Evolutionary conservation across 2,329 filamentous ascomycete genomes (phyloP).

Genomic region (Microsporum canis): DNA sequence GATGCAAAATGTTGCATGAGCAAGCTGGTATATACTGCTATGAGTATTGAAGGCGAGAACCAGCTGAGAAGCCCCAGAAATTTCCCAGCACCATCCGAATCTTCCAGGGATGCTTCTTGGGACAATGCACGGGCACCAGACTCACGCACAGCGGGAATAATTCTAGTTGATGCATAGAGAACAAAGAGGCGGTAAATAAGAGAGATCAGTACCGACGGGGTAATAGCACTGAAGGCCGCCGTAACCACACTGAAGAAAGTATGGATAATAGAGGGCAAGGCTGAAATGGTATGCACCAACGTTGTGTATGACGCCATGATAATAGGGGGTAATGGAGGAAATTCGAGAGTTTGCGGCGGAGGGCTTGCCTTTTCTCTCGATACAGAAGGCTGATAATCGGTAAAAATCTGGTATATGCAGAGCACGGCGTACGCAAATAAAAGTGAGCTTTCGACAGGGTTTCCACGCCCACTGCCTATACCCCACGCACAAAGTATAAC

Average conservation of each 20-base stretch:
- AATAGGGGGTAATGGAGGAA: conserved; percentile 90
- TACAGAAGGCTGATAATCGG: conserved; percentile 79
- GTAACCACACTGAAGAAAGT: conserved; percentile 77
- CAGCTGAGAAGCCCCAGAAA: conserved; percentile 76
- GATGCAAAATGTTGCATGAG: conserved; percentile 91
- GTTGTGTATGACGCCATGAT: conserved; percentile 98
- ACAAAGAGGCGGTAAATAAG: conserved; percentile 88
- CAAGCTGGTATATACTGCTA: conserved; percentile 91
- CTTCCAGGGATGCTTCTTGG: conserved; percentile 74
- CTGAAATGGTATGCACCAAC: conserved; percentile 68
- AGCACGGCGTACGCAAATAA: conserved; percentile 97
- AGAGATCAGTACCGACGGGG: conserved; percentile 89
- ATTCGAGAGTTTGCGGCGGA: conserved; percentile 53
- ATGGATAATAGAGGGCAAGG: conserved; percentile 70
- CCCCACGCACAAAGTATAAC: conserved; percentile 90
- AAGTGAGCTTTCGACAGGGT: conserved; percentile 86
- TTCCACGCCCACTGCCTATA: conserved; percentile 85
- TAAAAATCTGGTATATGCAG: conserved; percentile 98
- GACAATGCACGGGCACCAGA: conserved; percentile 72
- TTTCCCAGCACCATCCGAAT: conserved; percentile 69
- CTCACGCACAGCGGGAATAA: conserved; percentile 86
- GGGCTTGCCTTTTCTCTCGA: conserved; percentile 46
- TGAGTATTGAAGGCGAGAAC: conserved; percentile 89
- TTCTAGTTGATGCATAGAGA: conserved; percentile 87
- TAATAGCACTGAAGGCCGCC: conserved; percentile 89